Evolutionary conservation across 2,329 filamentous ascomycete genomes (phyloP).

Genomic region (Ceratocystis huliohia): DNA sequence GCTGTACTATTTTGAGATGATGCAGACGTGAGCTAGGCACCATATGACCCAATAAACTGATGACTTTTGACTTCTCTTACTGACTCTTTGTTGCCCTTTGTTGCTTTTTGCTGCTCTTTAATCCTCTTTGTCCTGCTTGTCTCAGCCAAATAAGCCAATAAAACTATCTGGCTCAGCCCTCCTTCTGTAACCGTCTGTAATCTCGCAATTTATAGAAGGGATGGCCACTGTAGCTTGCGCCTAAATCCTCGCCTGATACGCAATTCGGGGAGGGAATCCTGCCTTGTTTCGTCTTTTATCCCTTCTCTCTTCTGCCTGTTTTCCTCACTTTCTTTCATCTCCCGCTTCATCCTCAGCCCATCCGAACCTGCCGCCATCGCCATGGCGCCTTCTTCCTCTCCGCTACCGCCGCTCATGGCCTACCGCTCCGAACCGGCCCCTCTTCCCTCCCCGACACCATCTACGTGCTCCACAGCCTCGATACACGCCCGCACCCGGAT

Average conservation of each 20-base stretch:
- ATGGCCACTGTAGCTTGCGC: slow-evolving; percentile 3
- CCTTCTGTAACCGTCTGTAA: not conserved
- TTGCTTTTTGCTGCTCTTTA: not conserved
- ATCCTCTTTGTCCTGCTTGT: not conserved
- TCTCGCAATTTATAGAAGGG: not conserved
- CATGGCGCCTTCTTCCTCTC: not conserved
- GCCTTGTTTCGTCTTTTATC: not conserved
- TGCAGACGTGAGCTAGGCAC: not conserved
- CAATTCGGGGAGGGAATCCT: not conserved
- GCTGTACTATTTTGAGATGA: slow-evolving; percentile 7
- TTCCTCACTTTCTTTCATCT: not conserved
- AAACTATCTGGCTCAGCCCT: not conserved
- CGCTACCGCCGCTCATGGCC: not conserved
- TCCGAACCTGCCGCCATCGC: not conserved
- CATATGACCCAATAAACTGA: not conserved
- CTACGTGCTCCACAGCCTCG: not conserved
- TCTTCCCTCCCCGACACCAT: slow-evolving; percentile 10
- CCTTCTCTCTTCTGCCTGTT: not conserved
- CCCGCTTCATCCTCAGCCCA: not conserved
- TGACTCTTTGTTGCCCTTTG: too few species aligned
- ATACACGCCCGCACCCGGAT: slow-evolving; percentile 11
- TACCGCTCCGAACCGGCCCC: not conserved
- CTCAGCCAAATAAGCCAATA: too few species aligned
- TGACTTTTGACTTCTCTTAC: not conserved
- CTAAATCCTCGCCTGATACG: not conserved